A percentile compares a stretch with the other conserved stretches of the same genome.
These are phyloP conservation scores for Sporothrix phasma DNA, from an alignment of 2,329 filamentous ascomycete species.

Conservation along the genomic window DNA sequence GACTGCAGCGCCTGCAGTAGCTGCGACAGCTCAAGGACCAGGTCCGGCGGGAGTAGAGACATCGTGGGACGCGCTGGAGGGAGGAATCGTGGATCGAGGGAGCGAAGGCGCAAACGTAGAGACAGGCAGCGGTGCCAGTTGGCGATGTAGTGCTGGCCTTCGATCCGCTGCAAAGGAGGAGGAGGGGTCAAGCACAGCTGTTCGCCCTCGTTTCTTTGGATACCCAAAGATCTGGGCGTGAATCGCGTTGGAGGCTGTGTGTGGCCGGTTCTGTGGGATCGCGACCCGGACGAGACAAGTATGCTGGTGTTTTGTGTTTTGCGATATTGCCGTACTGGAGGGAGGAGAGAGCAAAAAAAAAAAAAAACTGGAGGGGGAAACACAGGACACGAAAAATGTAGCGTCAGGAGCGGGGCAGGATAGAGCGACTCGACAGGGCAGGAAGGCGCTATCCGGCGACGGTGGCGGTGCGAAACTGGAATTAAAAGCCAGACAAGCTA, in stretches of 20 bases:
- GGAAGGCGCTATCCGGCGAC: conserved; percentile 3
- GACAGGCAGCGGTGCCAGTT: conserved; percentile 6
- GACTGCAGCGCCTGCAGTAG: conserved; percentile 83
- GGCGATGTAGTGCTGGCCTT: not conserved
- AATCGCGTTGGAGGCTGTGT: not conserved
- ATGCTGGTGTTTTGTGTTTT: not conserved
- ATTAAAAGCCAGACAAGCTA: conserved; percentile 1
- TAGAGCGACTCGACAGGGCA: conserved; percentile 7
- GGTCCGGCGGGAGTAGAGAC: conserved; percentile 78
- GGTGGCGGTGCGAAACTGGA: not conserved
- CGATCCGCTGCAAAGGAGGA: not conserved
- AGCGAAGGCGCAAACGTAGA: not conserved
- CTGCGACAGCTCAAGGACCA: conserved; percentile 74
- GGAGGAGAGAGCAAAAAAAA: not conserved
- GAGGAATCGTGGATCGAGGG: not conserved
- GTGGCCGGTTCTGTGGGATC: not conserved
- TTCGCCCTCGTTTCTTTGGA: not conserved
- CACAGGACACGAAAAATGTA: conserved; percentile 15
- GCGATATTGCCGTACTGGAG: not conserved
- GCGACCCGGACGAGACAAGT: not conserved
- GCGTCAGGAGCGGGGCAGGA: conserved; percentile 19
- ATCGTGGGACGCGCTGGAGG: conserved; percentile 34
- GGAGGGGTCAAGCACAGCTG: not conserved
- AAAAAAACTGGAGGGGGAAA: conserved; percentile 11
- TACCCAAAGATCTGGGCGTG: not conserved